phyloP scores from a whole-genome alignment of 1,139 yeast species.

The Meyerozyma smithsonii region DNA sequence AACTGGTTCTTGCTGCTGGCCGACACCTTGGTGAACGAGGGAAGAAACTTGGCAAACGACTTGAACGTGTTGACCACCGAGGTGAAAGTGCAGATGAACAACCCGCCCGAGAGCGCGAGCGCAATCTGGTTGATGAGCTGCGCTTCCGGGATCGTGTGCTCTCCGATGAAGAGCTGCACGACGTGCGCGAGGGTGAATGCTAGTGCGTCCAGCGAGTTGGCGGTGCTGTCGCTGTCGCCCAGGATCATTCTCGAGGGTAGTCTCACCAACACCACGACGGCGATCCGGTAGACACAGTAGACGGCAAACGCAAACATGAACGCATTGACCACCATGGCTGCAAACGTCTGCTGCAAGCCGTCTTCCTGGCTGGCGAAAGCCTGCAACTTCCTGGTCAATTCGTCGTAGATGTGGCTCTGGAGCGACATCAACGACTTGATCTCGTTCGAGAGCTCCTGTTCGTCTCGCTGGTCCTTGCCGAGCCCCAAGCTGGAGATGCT shows the following conservation, averaged over 20 bases:
- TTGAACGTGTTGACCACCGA: slow-evolving; percentile 52
- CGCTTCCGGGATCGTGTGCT: slow-evolving; percentile 36
- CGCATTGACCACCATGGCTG: slow-evolving; percentile 6
- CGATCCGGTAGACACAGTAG: slow-evolving; percentile 62
- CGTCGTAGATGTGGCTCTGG: slow-evolving; percentile 25
- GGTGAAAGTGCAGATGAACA: slow-evolving; percentile 66
- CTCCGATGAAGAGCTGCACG: slow-evolving; percentile 22
- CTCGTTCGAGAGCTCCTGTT: slow-evolving; percentile 32
- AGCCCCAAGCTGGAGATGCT: slow-evolving; percentile 18
- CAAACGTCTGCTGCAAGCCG: background rate
- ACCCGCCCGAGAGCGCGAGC: slow-evolving; percentile 56
- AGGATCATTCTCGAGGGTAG: slow-evolving; percentile 25
- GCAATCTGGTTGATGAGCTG: slow-evolving; percentile 63
- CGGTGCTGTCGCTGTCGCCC: slow-evolving; percentile 10
- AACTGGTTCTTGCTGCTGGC: slow-evolving; percentile 28
- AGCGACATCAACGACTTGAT: slow-evolving; percentile 29
- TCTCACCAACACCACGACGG: slow-evolving; percentile 41
- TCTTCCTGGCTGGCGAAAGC: slow-evolving; percentile 9
- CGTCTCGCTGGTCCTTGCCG: slow-evolving; percentile 19
- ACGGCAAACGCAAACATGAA: slow-evolving; percentile 39
- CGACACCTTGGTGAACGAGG: slow-evolving; percentile 22
- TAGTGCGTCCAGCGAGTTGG: slow-evolving; percentile 47
- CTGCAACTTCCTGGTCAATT: slow-evolving; percentile 19
- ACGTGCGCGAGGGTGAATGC: slow-evolving; percentile 63
- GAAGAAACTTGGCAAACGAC: slow-evolving; percentile 32